Evolutionary conservation across 1,284 basidiomycete species (phyloP).

Genomic region (Laetiporus sulphureus): DNA sequence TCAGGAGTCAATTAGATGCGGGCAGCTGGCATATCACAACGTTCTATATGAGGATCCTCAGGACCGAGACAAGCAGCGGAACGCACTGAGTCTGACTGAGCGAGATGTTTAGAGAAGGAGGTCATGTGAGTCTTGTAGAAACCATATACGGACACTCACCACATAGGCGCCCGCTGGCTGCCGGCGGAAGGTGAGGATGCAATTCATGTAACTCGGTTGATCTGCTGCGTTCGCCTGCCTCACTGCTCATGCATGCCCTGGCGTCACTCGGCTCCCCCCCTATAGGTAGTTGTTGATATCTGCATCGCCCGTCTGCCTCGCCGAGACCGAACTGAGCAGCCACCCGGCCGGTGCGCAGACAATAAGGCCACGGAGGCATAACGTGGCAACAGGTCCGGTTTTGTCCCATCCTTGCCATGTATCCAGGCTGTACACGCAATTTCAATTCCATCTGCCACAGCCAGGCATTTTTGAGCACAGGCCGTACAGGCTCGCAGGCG

Average conservation of each 20-base stretch:
- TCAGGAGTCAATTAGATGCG: no score
- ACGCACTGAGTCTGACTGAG: background rate
- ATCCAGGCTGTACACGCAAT: slow-evolving; percentile 8
- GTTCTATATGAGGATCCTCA: no score
- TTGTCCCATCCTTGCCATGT: slow-evolving; percentile 10
- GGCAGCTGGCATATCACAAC: no score
- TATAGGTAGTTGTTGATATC: slow-evolving; percentile 2
- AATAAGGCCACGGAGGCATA: slow-evolving; percentile 16
- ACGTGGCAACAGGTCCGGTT: slow-evolving; percentile 21
- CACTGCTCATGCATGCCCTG: slow-evolving; percentile 22
- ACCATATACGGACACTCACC: slow-evolving; percentile 16
- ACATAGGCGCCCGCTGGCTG: slow-evolving; percentile 1
- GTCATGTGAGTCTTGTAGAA: slow-evolving; percentile 19
- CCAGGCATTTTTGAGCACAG: slow-evolving; percentile 4
- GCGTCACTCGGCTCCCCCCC: slow-evolving; percentile 7
- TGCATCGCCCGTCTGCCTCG: slow-evolving; percentile 3
- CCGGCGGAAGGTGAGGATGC: slow-evolving; percentile 1
- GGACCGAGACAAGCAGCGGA: no score
- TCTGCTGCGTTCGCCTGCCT: slow-evolving; percentile 15
- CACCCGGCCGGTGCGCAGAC: slow-evolving; percentile 13
- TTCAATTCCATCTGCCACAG: slow-evolving; percentile 2
- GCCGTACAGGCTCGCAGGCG: slow-evolving; percentile 1
- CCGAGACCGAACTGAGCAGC: slow-evolving; percentile 3
- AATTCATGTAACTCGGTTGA: background rate
- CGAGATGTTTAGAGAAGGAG: slow-evolving; percentile 1